Conservation (phyloP, 805 yeast species). For the Yarrowia sp. region DNA sequence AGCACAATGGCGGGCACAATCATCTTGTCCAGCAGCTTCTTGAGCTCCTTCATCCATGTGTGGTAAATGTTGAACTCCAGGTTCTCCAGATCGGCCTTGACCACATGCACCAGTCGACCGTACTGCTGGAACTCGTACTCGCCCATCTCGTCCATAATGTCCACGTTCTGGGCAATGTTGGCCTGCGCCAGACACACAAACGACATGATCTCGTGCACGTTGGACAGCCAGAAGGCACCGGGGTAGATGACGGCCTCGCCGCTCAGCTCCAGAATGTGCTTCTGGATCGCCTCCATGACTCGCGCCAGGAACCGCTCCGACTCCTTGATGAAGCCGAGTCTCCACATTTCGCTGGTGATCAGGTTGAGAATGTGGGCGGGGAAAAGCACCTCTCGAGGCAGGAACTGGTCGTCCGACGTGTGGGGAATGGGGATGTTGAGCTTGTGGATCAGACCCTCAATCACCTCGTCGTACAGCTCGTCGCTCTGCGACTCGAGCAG, state of each 20-base stretch:
- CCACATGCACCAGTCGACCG: slow-evolving; percentile 84
- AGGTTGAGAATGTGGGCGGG: slow-evolving; percentile 95
- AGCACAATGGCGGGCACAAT: slow-evolving; percentile 94
- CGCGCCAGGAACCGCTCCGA: slow-evolving; percentile 90
- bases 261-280: slow-evolving; percentile 74
- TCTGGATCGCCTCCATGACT: slow-evolving; percentile 85
- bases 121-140: slow-evolving; percentile 90
- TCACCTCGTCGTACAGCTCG: slow-evolving; percentile 76
- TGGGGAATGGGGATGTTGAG: slow-evolving; percentile 86
- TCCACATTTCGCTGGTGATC: slow-evolving; percentile 96
- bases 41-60: slow-evolving; percentile 96
- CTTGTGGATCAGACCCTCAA: slow-evolving; percentile 83
- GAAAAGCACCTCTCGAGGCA: slow-evolving; percentile 89
- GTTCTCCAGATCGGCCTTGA: slow-evolving; percentile 92
- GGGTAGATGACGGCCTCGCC: slow-evolving; percentile 88
- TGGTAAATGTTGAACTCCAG: slow-evolving; percentile 92
- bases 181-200: slow-evolving; percentile 93
- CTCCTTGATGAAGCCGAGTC: slow-evolving; percentile 90
- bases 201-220: slow-evolving; percentile 92
- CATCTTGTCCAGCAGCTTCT: slow-evolving; percentile 86
- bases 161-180: slow-evolving; percentile 85
- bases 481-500: slow-evolving; percentile 46
- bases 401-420: slow-evolving; percentile 73
- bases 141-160: slow-evolving; percentile 81
- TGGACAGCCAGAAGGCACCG: slow-evolving; percentile 97